Conservation (phyloP, 768 basidiomycete species). For the Tubosaeta brunneosetosa region DNA sequence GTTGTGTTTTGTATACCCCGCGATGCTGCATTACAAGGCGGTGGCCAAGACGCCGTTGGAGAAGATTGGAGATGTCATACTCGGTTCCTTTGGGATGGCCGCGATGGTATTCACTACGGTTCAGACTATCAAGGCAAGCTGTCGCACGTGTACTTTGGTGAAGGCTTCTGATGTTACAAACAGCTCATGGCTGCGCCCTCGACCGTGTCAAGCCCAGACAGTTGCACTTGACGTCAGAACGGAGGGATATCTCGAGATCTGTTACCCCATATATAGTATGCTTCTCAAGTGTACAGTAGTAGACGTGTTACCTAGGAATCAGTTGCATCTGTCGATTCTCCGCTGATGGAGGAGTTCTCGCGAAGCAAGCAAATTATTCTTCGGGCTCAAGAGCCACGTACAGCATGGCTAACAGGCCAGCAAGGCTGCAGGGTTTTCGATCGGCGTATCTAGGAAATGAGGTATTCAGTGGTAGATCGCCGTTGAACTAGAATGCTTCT, state of each 20-base stretch:
- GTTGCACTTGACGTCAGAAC: conserved; percentile 15
- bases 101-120: conserved; percentile 76
- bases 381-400: background rate
- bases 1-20: conserved; percentile 90
- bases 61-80: conserved; percentile 62
- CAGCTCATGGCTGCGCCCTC: conserved; percentile 54
- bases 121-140: conserved; percentile 64
- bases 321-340: conserved; percentile 17
- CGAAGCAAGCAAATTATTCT: background rate
- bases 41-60: conserved; percentile 65
- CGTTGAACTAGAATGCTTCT: conserved; percentile 5
- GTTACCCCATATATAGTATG: conserved; percentile 7
- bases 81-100: conserved; percentile 70
- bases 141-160: background rate
- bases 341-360: conserved; percentile 13
- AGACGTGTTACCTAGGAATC: conserved; percentile 13
- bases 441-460: conserved; percentile 10
- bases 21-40: conserved; percentile 89
- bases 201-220: conserved; percentile 35
- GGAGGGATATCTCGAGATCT: conserved; percentile 9
- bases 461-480: conserved; percentile 12
- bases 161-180: conserved; percentile 8
- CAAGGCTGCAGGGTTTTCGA: conserved; percentile 3
- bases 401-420: background rate
- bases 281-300: background rate